These are phyloP conservation scores for Sclerotinia sclerotiorum DNA, from an alignment of 2,329 filamentous ascomycete species.

Conservation along the genomic window DNA sequence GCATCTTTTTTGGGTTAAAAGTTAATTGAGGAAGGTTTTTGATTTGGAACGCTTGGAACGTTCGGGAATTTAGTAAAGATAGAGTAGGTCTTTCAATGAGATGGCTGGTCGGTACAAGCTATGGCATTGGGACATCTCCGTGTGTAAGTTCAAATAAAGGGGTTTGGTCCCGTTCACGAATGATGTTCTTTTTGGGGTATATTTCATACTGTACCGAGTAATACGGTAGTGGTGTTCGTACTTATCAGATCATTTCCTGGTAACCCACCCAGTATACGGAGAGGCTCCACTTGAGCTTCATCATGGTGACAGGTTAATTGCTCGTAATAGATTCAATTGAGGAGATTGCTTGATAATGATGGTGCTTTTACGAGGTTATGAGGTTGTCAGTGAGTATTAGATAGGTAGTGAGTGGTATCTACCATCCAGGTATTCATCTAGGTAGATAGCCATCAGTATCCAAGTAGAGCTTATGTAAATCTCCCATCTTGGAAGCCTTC, in stretches of 20 bases:
- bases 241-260: not conserved
- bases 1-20: not conserved
- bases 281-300: not conserved
- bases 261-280: not conserved
- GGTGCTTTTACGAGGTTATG: not conserved
- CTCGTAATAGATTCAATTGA: not conserved
- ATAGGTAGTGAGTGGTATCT: too few species aligned
- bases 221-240: not conserved
- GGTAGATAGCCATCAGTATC: not conserved
- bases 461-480: not conserved
- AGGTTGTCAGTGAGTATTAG: too few species aligned
- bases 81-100: too few species aligned
- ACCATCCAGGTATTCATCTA: not conserved
- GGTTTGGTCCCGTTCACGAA: not conserved
- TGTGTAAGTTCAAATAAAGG: not conserved
- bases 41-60: not conserved
- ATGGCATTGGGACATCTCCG: not conserved
- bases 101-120: too few species aligned
- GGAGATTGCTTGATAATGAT: not conserved
- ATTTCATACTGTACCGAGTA: not conserved
- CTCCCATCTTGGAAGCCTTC: not conserved
- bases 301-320: not conserved
- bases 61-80: not conserved
- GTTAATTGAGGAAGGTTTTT: conserved; percentile 7
- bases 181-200: not conserved